Conservation (phyloP, 2,329 filamentous ascomycete genomes). For the Arthrobotrys sphaeroides region DNA sequence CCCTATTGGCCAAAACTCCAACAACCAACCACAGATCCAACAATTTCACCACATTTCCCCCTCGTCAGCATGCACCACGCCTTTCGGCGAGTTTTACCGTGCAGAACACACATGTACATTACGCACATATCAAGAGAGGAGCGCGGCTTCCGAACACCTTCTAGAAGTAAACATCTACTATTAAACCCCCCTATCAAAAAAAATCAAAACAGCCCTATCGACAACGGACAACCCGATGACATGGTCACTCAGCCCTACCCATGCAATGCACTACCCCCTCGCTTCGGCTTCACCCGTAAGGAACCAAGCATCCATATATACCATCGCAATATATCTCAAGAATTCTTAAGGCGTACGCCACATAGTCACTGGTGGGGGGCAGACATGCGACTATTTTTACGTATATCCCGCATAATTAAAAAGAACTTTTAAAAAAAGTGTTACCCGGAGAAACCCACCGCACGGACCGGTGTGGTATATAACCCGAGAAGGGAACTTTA, state of each 20-base stretch:
- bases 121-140: neutral
- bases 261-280: slow-evolving; percentile 12
- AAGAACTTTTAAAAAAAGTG: neutral
- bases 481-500: no score
- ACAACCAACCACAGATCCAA: slow-evolving; percentile 30
- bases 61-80: slow-evolving; percentile 34
- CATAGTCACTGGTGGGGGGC: neutral
- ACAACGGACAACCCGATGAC: slow-evolving; percentile 15
- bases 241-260: slow-evolving; percentile 17
- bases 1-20: slow-evolving; percentile 21
- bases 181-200: no score
- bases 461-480: no score
- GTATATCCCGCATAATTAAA: neutral
- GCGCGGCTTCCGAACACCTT: slow-evolving; percentile 28
- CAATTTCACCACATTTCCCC: slow-evolving; percentile 10
- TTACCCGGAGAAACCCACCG: slow-evolving; percentile 25
- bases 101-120: neutral
- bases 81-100: slow-evolving; percentile 27
- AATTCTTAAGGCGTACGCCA: slow-evolving; percentile 1
- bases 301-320: neutral
- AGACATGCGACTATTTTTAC: slow-evolving; percentile 36
- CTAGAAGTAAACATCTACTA: slow-evolving; percentile 18
- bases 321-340: neutral
- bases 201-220: neutral
- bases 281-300: neutral